These are phyloP conservation scores for Hanseniaspora taiwanica DNA, from an alignment of 805 yeast genomes.

Conservation along the genomic window DNA sequence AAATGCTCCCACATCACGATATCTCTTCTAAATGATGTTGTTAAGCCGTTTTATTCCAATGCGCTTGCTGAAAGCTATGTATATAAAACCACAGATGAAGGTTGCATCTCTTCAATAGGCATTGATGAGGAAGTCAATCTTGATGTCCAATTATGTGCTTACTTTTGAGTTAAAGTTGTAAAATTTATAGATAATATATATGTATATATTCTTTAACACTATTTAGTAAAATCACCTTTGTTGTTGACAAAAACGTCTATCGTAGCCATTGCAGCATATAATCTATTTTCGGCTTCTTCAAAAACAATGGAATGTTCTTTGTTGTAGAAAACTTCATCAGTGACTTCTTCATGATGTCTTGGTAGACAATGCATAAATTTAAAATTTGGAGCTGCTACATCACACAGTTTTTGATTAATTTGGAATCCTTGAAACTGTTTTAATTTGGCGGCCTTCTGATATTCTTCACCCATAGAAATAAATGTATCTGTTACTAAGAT, in stretches of 20 bases:
- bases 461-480: conserved; percentile 96
- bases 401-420: conserved; percentile 53
- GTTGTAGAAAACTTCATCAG: conserved; percentile 83
- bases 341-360: conserved; percentile 87
- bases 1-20: conserved; percentile 57
- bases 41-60: not conserved
- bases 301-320: conserved; percentile 67
- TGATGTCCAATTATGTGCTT: not conserved
- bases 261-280: conserved; percentile 92
- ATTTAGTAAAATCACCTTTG: conserved; percentile 43
- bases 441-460: conserved; percentile 56
- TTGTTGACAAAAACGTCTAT: conserved; percentile 81
- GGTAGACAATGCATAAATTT: conserved; percentile 97
- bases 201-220: conserved; percentile 6
- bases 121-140: not conserved
- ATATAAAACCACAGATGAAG: not conserved
- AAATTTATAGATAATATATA: not conserved
- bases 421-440: conserved; percentile 81
- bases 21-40: conserved; percentile 26
- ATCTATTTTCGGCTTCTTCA: conserved; percentile 90
- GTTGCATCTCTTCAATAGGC: not conserved
- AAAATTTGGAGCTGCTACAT: conserved; percentile 54
- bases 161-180: no score
- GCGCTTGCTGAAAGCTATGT: not conserved
- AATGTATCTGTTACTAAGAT: conserved; percentile 92